Evolutionary conservation across 768 basidiomycete species (phyloP).

Genomic region (Leccinum fibrillosum): DNA sequence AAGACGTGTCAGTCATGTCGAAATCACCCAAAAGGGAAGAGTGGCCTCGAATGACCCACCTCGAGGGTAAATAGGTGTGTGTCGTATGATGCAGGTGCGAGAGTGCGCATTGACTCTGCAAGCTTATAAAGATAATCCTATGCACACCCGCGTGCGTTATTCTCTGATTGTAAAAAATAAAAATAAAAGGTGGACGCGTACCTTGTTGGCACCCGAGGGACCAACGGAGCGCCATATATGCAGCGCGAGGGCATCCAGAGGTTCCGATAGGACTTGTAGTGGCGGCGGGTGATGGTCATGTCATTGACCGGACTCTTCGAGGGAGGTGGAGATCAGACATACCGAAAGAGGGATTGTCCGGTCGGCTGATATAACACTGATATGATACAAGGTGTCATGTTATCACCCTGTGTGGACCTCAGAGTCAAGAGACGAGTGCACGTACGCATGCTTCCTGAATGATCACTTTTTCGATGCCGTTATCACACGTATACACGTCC

Average conservation of each 20-base stretch:
- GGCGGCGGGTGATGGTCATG: conserved; percentile 25
- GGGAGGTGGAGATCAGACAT: conserved; percentile 13
- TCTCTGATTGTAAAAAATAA: background rate
- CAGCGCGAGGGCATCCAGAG: conserved; percentile 59
- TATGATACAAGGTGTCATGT: background rate
- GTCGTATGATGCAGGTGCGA: conserved; percentile 72
- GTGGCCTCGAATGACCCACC: conserved; percentile 35
- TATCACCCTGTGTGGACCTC: background rate
- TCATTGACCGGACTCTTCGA: too few relatives aligned
- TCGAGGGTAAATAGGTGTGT: conserved; percentile 75
- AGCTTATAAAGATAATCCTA: conserved; percentile 88
- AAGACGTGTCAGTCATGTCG: background rate
- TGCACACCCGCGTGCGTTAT: background rate
- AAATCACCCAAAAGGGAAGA: background rate
- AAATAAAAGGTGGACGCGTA: conserved; percentile 19
- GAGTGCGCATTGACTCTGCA: conserved; percentile 60
- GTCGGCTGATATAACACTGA: conserved; percentile 82
- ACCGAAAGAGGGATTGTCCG: conserved; percentile 91
- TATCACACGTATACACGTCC: conserved; percentile 61
- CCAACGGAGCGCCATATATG: conserved; percentile 73
- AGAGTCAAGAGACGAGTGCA: background rate
- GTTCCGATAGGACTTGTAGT: conserved; percentile 67
- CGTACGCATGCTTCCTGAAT: conserved; percentile 34
- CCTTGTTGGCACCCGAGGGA: conserved; percentile 89
- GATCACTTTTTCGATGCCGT: conserved; percentile 51